A percentile compares a stretch with the other conserved stretches of the same genome.
phyloP scores from a whole-genome alignment of 164 flowering plant genomes.

The Nymphaea thermarum region DNA sequence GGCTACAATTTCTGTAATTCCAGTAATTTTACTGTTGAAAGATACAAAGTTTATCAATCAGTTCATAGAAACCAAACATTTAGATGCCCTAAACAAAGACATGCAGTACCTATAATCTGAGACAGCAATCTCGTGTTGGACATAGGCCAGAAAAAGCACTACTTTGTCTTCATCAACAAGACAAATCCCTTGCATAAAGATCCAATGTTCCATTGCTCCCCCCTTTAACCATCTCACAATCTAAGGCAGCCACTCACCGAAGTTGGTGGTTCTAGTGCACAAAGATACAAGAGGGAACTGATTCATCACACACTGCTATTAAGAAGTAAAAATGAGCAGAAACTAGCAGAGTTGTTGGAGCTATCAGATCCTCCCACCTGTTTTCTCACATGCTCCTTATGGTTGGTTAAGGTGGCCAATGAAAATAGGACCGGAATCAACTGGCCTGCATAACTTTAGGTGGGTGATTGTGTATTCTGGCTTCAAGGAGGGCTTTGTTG shows the following conservation, averaged over 20 bases:
- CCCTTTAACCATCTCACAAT: slow-evolving; percentile 82
- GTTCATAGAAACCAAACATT: background rate
- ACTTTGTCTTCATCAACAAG: slow-evolving; percentile 68
- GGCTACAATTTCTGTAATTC: slow-evolving; percentile 54
- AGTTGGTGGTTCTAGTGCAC: background rate
- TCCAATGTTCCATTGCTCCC: slow-evolving; percentile 62
- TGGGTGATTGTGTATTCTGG: no score
- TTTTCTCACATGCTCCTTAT: no score
- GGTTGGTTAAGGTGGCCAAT: no score
- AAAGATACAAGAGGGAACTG: no score
- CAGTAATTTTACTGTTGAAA: slow-evolving; percentile 56
- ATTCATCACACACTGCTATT: background rate
- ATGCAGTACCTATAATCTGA: slow-evolving; percentile 51
- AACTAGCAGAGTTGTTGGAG: no score
- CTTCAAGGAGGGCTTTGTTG: no score
- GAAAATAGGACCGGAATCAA: no score
- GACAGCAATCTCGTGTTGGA: slow-evolving; percentile 44
- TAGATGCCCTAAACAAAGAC: background rate
- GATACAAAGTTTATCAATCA: background rate
- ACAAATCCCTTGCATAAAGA: slow-evolving; percentile 66
- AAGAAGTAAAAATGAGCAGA: background rate
- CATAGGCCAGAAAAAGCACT: slow-evolving; percentile 48
- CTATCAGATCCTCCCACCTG: no score
- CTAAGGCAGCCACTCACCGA: slow-evolving; percentile 47
- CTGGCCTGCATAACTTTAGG: no score